Percentiles rank a stretch among this genome's conserved stretches.
Evolutionary conservation across 768 basidiomycete species (phyloP).

Genomic region (Coprinopsis marcescibilis): DNA sequence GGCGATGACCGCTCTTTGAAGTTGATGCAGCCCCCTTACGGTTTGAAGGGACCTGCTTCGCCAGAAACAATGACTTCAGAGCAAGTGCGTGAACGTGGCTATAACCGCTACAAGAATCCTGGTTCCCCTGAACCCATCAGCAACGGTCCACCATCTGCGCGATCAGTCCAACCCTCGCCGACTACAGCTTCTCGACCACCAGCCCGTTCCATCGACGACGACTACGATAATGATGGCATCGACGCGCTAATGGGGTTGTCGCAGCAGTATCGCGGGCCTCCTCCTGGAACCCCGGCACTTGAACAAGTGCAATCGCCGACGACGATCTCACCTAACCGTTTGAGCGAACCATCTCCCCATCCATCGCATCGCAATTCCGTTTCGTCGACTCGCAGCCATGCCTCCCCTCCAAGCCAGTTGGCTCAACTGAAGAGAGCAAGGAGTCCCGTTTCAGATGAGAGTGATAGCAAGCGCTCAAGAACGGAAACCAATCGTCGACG

Average conservation of each 20-base stretch:
- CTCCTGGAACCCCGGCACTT: slow-evolving; percentile 25
- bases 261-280: slow-evolving; percentile 32
- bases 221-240: slow-evolving; percentile 86
- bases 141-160: slow-evolving; percentile 58
- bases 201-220: slow-evolving; percentile 75
- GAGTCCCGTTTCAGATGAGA: slow-evolving; percentile 62
- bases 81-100: too few species aligned
- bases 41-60: slow-evolving; percentile 7
- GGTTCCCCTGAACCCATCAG: slow-evolving; percentile 59
- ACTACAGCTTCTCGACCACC: slow-evolving; percentile 57
- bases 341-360: slow-evolving; percentile 42
- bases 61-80: slow-evolving; percentile 11
- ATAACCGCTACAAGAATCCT: slow-evolving; percentile 28
- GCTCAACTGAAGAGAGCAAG: slow-evolving; percentile 58
- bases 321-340: slow-evolving; percentile 52
- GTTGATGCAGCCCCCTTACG: slow-evolving; percentile 10
- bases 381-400: slow-evolving; percentile 58
- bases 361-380: slow-evolving; percentile 60
- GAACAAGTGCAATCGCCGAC: slow-evolving; percentile 50
- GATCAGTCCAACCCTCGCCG: slow-evolving; percentile 70
- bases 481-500: slow-evolving; percentile 49
- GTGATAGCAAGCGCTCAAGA: slow-evolving; percentile 55
- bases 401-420: slow-evolving; percentile 49
- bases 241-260: slow-evolving; percentile 66
- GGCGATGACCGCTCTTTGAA: slow-evolving; percentile 17